Evolutionary conservation across 495 filamentous ascomycete genomes (phyloP).

Genomic region (Talaromyces borbonicus): DNA sequence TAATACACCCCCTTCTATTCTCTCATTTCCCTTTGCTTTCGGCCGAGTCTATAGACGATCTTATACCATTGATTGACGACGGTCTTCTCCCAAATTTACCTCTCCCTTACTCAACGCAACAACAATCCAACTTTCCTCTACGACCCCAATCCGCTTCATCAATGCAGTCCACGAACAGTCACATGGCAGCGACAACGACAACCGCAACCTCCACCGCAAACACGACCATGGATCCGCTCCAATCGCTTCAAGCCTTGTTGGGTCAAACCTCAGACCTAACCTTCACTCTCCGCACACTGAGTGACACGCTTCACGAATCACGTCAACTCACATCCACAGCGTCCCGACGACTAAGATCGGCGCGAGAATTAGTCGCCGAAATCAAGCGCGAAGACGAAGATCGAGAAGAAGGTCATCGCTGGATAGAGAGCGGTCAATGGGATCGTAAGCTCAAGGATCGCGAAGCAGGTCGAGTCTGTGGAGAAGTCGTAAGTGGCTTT

Average conservation of each 20-base stretch:
- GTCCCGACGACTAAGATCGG: constrained; percentile 60
- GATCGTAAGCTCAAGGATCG: constrained; percentile 59
- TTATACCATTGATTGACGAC: constrained; percentile 56
- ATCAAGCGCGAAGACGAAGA: constrained; percentile 72
- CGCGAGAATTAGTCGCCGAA: constrained; percentile 72
- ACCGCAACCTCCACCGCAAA: too few species aligned
- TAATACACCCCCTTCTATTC: constrained; percentile 58
- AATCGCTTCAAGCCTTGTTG: constrained; percentile 42
- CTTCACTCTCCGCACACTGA: constrained; percentile 68
- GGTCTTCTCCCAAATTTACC: constrained; percentile 38
- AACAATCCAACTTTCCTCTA: constrained; percentile 39
- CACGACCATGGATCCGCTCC: constrained; percentile 33
- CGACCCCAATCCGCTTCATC: constrained; percentile 24
- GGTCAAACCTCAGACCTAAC: constrained; percentile 64
- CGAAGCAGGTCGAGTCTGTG: constrained; percentile 69
- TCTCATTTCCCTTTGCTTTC: constrained; percentile 45
- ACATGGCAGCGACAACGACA: constrained; percentile 3
- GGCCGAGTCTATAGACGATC: constrained; percentile 55
- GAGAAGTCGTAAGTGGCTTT: constrained; percentile 83
- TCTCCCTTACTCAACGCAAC: constrained; percentile 42
- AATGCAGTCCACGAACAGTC: constrained; percentile 16
- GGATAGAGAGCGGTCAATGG: constrained; percentile 75
- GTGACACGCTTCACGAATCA: constrained; percentile 92
- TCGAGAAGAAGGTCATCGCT: constrained; percentile 67
- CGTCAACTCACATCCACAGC: constrained; percentile 76